These are phyloP conservation scores for Linnemannia elongata DNA, from an alignment of 192 early-diverging fungal species.

Conservation along the genomic window DNA sequence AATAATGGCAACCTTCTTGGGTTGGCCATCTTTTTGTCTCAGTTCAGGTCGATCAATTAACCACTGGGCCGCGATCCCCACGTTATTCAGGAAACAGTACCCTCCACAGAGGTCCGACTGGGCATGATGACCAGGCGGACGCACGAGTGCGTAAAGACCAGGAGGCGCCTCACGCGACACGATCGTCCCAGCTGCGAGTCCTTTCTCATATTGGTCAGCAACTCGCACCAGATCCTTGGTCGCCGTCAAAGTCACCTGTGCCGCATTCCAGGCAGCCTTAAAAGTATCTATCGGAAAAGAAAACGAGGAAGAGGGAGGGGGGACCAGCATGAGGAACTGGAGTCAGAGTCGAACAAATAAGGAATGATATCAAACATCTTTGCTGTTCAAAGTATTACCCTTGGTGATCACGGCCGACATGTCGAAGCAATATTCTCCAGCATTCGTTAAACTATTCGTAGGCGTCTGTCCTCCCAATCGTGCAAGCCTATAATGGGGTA, in stretches of 20 bases:
- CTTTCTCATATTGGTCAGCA: constrained; percentile 14
- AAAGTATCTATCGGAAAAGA: constrained; percentile 61
- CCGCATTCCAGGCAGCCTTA: constrained; percentile 68
- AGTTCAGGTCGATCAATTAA: constrained; percentile 51
- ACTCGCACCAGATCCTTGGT: constrained; percentile 59
- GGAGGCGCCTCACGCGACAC: constrained; percentile 54
- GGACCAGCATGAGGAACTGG: too few species aligned
- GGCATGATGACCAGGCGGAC: constrained; percentile 71
- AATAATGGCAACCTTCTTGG: constrained; percentile 58
- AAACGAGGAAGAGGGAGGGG: background rate
- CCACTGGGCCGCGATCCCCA: constrained; percentile 57
- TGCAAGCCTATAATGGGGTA: constrained; percentile 47
- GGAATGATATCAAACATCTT: background rate
- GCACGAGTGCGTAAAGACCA: constrained; percentile 62
- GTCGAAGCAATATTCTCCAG: constrained; percentile 64
- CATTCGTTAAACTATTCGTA: constrained; percentile 17
- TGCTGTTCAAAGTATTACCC: constrained; percentile 15
- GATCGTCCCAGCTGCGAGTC: background rate
- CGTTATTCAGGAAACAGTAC: constrained; percentile 67
- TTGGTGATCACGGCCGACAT: constrained; percentile 60
- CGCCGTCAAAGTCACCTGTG: constrained; percentile 71
- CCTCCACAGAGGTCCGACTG: constrained; percentile 58
- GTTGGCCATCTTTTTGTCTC: constrained; percentile 10
- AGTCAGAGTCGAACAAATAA: too few species aligned
- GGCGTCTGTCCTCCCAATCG: constrained; percentile 4